phyloP scores from a whole-genome alignment of 768 basidiomycete genomes.

The Neoboletus brunneissimus region DNA sequence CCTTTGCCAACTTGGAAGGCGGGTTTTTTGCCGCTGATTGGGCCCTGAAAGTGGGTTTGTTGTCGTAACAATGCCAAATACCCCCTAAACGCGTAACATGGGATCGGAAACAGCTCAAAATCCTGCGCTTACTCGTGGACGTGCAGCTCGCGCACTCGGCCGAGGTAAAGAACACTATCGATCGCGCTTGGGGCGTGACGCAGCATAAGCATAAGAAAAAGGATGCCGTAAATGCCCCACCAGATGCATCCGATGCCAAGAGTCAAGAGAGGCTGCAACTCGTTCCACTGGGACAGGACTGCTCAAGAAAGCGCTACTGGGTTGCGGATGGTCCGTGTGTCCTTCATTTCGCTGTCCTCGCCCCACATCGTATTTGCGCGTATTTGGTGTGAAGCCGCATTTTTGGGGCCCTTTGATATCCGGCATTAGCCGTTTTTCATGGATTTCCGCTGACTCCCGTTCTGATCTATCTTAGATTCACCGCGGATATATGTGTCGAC shows the following conservation, averaged over 20 bases:
- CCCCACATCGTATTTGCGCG: conserved; percentile 57
- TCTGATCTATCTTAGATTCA: conserved; percentile 58
- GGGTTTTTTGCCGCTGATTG: conserved; percentile 80
- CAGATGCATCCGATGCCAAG: conserved; percentile 57
- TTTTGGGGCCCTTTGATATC: conserved; percentile 42
- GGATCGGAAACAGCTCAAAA: conserved; percentile 57
- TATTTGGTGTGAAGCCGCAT: conserved; percentile 60
- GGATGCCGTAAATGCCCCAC: conserved; percentile 52
- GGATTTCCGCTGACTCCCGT: conserved; percentile 33
- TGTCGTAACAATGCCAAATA: conserved; percentile 24
- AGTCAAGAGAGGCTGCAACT: conserved; percentile 65
- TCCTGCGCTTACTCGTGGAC: conserved; percentile 83
- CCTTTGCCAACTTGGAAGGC: conserved; percentile 60
- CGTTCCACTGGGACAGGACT: conserved; percentile 75
- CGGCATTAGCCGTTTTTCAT: conserved; percentile 36
- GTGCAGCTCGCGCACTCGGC: conserved; percentile 69
- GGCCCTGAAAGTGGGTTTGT: conserved; percentile 70
- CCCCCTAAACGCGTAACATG: conserved; percentile 31
- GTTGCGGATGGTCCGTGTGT: conserved; percentile 81
- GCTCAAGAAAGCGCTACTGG: conserved; percentile 78
- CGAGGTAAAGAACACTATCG: conserved; percentile 69
- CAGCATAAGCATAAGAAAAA: conserved; percentile 86
- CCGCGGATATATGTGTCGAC: conserved; percentile 81
- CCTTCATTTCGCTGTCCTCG: conserved; percentile 33
- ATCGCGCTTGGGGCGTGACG: conserved; percentile 83